Conservation (phyloP, 2,329 filamentous ascomycete species). For the Acrocalymma vagum region DNA sequence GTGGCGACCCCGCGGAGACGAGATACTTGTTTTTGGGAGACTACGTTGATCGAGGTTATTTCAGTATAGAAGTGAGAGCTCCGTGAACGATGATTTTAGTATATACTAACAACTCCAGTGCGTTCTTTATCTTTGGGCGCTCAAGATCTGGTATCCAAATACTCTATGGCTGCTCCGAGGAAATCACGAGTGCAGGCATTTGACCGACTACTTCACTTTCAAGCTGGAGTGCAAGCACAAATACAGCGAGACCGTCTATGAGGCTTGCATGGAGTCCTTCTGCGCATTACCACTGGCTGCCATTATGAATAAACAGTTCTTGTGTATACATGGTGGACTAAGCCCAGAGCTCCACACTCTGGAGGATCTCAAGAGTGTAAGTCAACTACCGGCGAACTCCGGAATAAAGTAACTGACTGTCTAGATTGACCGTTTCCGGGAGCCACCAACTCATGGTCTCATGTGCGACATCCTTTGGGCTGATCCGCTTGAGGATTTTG, state of each 20-base stretch:
- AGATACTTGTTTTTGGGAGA: constrained; percentile 97
- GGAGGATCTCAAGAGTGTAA: constrained; percentile 87
- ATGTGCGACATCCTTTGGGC: constrained; percentile 99
- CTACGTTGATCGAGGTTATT: constrained; percentile 98
- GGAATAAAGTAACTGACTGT: constrained; percentile 26
- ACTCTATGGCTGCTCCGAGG: constrained; percentile 96
- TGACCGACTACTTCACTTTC: constrained; percentile 99
- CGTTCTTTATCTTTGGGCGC: constrained; percentile 94
- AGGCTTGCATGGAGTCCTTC: constrained; percentile 98
- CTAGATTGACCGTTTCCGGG: constrained; percentile 95
- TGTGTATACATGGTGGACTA: constrained; percentile 96
- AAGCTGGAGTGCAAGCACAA: constrained; percentile 99
- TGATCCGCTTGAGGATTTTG: constrained; percentile 96
- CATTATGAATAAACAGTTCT: constrained; percentile 99
- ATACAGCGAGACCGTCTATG: constrained; percentile 94
- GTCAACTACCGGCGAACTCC: constrained; percentile 36
- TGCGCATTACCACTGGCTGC: constrained; percentile 92
- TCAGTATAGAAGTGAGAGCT: constrained; percentile 82
- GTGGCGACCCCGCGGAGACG: constrained; percentile 94
- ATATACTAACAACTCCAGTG: constrained; percentile 64
- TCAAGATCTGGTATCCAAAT: constrained; percentile 99
- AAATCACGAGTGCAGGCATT: constrained; percentile 97
- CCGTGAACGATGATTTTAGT: background rate
- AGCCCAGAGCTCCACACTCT: constrained; percentile 96
- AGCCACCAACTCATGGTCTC: constrained; percentile 94